Evolutionary conservation across 2,329 filamentous ascomycete species (phyloP).

Genomic region (Rhynchosporium agropyri): DNA sequence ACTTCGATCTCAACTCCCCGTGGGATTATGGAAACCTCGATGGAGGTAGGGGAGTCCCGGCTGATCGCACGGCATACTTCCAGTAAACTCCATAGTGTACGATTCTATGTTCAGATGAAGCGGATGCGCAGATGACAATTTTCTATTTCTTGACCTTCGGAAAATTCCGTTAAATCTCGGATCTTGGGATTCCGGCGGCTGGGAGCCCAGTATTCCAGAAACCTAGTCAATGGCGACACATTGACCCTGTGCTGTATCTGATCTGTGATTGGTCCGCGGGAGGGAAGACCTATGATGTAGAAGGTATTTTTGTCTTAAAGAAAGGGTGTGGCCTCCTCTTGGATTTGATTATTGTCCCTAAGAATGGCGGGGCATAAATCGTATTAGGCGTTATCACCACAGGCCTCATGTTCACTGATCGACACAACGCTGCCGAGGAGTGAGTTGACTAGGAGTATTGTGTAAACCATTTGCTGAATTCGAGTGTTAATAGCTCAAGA

Average conservation of each 20-base stretch:
- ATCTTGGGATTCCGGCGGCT: not conserved
- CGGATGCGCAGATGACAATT: not conserved
- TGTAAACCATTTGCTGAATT: conserved; percentile 60
- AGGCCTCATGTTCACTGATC: not conserved
- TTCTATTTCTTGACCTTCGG: not conserved
- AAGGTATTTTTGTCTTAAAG: conserved; percentile 51
- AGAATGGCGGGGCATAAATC: conserved; percentile 26
- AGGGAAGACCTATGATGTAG: conserved; percentile 24
- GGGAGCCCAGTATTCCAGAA: not conserved
- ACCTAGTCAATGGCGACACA: not conserved
- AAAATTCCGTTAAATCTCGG: not conserved
- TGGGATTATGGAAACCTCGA: not conserved
- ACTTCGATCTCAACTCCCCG: not conserved
- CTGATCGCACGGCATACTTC: conserved; percentile 4
- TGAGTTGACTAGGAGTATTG: conserved; percentile 20
- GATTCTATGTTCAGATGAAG: not conserved
- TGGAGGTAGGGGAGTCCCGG: not conserved
- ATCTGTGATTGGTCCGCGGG: not conserved
- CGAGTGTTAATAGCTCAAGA: conserved; percentile 37
- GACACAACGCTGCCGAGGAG: conserved; percentile 9
- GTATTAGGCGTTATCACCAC: conserved; percentile 5
- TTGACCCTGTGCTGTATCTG: not conserved
- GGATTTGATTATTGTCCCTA: conserved; percentile 11
- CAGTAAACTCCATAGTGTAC: not conserved
- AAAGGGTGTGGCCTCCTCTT: conserved; percentile 38